A percentile compares a stretch with the other conserved stretches of the same genome.
phyloP scores from a whole-genome alignment of 2,329 filamentous ascomycete species.

The Diaporthe sp. region DNA sequence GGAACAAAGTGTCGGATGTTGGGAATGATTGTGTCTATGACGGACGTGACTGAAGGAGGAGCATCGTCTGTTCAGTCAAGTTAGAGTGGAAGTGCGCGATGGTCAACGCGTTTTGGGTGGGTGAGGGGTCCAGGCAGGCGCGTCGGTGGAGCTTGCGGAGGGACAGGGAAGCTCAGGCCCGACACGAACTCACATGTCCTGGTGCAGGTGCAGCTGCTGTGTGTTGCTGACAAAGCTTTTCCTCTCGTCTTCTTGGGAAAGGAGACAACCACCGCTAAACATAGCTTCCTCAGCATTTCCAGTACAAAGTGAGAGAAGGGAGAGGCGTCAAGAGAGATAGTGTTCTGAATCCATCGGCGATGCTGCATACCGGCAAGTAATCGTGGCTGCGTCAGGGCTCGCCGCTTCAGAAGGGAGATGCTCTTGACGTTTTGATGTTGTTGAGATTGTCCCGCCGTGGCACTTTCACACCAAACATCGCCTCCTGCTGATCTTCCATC shows the following conservation, averaged over 20 bases:
- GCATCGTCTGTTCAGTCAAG: background rate
- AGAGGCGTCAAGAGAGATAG: background rate
- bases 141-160: background rate
- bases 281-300: background rate
- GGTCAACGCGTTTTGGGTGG: conserved; percentile 2
- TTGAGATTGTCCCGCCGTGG: background rate
- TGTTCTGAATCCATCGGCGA: background rate
- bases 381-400: background rate
- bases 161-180: background rate
- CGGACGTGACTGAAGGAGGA: background rate
- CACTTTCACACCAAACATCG: background rate
- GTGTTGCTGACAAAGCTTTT: conserved; percentile 5
- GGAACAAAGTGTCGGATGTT: too few species aligned
- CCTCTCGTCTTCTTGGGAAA: background rate
- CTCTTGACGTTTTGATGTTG: background rate
- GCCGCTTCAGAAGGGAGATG: background rate
- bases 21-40: background rate
- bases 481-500: background rate
- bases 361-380: background rate
- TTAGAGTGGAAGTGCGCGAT: background rate
- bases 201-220: background rate
- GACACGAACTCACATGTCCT: conserved; percentile 30
- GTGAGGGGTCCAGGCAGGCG: conserved; percentile 27
- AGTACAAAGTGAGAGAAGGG: too few species aligned
- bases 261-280: background rate